phyloP scores from a whole-genome alignment of 352 stramenopile genomes.

The Pythium insidiosum region DNA sequence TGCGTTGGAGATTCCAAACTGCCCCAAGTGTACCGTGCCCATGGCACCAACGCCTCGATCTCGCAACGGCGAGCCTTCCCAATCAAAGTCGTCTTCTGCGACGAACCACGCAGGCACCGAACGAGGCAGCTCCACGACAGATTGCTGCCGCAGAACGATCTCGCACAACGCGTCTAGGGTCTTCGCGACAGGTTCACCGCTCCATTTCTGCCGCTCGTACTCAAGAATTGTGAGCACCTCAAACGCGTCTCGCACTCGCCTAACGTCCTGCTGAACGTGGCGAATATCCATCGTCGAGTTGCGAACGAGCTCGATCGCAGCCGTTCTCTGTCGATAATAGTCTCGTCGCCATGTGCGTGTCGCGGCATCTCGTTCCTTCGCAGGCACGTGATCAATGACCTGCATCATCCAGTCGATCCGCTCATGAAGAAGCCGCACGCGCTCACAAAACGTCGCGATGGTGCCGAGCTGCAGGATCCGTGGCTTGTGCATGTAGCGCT shows the following conservation, averaged over 20 bases:
- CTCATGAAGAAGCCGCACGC: slow-evolving; percentile 10
- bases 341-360: too few species aligned
- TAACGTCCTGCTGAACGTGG: background rate
- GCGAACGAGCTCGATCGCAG: too few species aligned
- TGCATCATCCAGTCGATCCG: slow-evolving; percentile 11
- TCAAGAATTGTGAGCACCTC: slow-evolving; percentile 10
- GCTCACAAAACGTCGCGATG: slow-evolving; percentile 3
- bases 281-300: too few species aligned
- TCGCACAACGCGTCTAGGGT: background rate
- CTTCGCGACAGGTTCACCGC: background rate
- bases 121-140: background rate
- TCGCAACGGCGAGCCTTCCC: slow-evolving; percentile 3
- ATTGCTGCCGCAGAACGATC: background rate
- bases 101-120: slow-evolving; percentile 17
- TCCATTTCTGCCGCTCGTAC: slow-evolving; percentile 1
- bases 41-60: background rate
- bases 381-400: slow-evolving; percentile 6
- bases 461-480: slow-evolving; percentile 11
- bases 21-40: slow-evolving; percentile 10
- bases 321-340: too few species aligned
- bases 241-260: slow-evolving; percentile 1
- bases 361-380: too few species aligned
- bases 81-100: slow-evolving; percentile 14
- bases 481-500: slow-evolving; percentile 13
- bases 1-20: slow-evolving; percentile 5